Conservation (phyloP, 2,329 filamentous ascomycete genomes). For the Verticillium nonalfalfae region DNA sequence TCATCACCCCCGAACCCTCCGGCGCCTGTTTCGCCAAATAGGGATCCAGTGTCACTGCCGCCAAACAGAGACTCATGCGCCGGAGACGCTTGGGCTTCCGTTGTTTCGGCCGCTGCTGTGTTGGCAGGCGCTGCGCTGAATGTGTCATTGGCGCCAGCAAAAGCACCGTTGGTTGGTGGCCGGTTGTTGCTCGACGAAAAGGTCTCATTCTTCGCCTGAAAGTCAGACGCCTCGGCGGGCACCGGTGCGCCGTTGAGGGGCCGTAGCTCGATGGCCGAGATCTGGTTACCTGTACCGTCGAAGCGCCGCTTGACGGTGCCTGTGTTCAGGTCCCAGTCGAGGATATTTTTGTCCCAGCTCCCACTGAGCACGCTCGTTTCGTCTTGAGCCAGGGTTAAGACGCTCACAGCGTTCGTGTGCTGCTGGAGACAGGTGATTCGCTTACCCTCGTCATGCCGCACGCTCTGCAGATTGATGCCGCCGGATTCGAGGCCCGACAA, state of each 20-base stretch:
- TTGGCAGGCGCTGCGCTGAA: background rate
- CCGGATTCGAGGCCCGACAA: slow-evolving; percentile 87
- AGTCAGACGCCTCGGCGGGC: slow-evolving; percentile 61
- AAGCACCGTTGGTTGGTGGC: slow-evolving; percentile 39
- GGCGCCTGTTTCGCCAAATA: slow-evolving; percentile 74
- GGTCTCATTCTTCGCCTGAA: slow-evolving; percentile 56
- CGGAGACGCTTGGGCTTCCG: slow-evolving; percentile 59
- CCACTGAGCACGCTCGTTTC: slow-evolving; percentile 85
- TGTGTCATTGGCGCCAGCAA: slow-evolving; percentile 4
- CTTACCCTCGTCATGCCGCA: slow-evolving; percentile 91
- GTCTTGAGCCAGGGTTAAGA: slow-evolving; percentile 73
- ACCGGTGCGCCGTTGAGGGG: slow-evolving; percentile 71
- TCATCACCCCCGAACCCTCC: slow-evolving; percentile 58
- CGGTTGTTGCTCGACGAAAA: slow-evolving; percentile 70
- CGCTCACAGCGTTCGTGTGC: slow-evolving; percentile 88
- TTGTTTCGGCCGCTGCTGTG: slow-evolving; percentile 24
- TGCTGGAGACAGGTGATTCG: slow-evolving; percentile 73
- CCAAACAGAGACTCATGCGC: slow-evolving; percentile 77
- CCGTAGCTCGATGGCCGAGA: slow-evolving; percentile 80
- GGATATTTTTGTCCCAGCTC: slow-evolving; percentile 91
- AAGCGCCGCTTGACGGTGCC: slow-evolving; percentile 73
- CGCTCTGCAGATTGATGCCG: slow-evolving; percentile 86
- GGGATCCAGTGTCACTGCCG: slow-evolving; percentile 70
- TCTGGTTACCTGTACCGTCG: slow-evolving; percentile 71
- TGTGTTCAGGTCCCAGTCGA: slow-evolving; percentile 92